These are phyloP conservation scores for Nidula niveotomentosa DNA, from an alignment of 1,284 basidiomycete species.

Conservation along the genomic window DNA sequence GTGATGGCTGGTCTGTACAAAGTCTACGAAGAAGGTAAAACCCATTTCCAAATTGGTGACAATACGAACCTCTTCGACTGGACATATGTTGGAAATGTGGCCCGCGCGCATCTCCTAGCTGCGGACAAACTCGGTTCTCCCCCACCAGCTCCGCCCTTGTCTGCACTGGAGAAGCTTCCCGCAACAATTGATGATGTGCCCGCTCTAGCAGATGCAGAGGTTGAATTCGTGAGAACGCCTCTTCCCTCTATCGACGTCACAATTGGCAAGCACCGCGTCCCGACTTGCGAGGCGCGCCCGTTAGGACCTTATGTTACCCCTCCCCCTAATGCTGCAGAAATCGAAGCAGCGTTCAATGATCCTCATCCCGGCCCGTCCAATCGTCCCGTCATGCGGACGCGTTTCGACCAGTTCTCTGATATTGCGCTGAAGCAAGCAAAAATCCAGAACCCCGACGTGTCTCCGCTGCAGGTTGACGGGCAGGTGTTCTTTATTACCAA, in stretches of 20 bases:
- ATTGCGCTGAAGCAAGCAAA: slow-evolving; percentile 49
- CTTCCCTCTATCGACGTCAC: slow-evolving; percentile 67
- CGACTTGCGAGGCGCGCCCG: slow-evolving; percentile 77
- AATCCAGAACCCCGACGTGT: slow-evolving; percentile 37
- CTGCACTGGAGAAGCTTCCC: slow-evolving; percentile 29
- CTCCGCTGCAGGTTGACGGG: slow-evolving; percentile 81
- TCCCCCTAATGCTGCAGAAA: slow-evolving; percentile 56
- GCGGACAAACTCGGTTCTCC: slow-evolving; percentile 75
- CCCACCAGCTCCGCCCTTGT: slow-evolving; percentile 35
- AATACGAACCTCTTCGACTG: slow-evolving; percentile 97
- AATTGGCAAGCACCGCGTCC: slow-evolving; percentile 60
- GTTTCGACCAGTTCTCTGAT: slow-evolving; percentile 73
- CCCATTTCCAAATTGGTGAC: slow-evolving; percentile 92
- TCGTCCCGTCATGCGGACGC: slow-evolving; percentile 71
- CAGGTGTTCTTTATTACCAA: slow-evolving; percentile 98
- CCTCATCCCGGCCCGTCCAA: slow-evolving; percentile 42
- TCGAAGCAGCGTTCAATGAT: slow-evolving; percentile 61
- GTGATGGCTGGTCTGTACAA: slow-evolving; percentile 80
- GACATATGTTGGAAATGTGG: slow-evolving; percentile 97
- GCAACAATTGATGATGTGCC: slow-evolving; percentile 35
- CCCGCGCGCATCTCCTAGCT: slow-evolving; percentile 93
- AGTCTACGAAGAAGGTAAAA: slow-evolving; percentile 82
- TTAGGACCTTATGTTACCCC: slow-evolving; percentile 75
- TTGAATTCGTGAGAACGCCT: slow-evolving; percentile 50
- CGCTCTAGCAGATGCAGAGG: slow-evolving; percentile 39